Percentiles rank a stretch among this genome's conserved stretches.
Evolutionary conservation across 2,329 filamentous ascomycete species (phyloP).

Genomic region (Drechslerella dactyloides): DNA sequence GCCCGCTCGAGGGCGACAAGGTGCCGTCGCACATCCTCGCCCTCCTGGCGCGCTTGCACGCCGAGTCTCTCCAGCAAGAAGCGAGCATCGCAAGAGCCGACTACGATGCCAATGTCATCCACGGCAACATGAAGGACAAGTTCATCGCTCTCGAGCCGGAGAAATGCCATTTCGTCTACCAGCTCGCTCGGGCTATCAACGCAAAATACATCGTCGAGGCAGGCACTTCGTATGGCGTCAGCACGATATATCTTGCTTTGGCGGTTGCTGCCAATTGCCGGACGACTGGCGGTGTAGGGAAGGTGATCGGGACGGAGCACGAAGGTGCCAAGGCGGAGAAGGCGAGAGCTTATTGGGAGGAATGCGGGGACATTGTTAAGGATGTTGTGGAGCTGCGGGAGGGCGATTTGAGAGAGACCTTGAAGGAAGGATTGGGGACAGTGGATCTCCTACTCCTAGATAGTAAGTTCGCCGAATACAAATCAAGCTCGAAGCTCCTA

Average conservation of each 20-base stretch:
- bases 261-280: constrained; percentile 63
- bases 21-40: constrained; percentile 56
- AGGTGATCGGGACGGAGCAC: constrained; percentile 68
- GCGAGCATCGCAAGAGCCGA: constrained; percentile 50
- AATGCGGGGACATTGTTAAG: constrained; percentile 62
- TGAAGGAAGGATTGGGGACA: constrained; percentile 61
- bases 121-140: constrained; percentile 63
- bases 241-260: constrained; percentile 68
- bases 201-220: constrained; percentile 66
- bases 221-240: constrained; percentile 68
- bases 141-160: constrained; percentile 68
- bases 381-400: constrained; percentile 65
- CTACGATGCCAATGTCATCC: constrained; percentile 54
- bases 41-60: constrained; percentile 57
- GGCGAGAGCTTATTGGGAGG: constrained; percentile 65
- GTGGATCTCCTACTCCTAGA: constrained; percentile 68
- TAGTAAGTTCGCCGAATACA: constrained; percentile 61
- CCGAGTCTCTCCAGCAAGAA: constrained; percentile 57
- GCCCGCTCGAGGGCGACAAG: constrained; percentile 54
- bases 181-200: constrained; percentile 61
- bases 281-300: constrained; percentile 56
- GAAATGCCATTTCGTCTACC: constrained; percentile 67
- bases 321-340: constrained; percentile 64
- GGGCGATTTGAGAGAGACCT: constrained; percentile 66
- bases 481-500: neutral